Evolutionary conservation across 305 asterid genomes (phyloP), one percentile per base, ranked within the genome.

Genomic region (Fraxinus xanthoxyloides): DNA sequence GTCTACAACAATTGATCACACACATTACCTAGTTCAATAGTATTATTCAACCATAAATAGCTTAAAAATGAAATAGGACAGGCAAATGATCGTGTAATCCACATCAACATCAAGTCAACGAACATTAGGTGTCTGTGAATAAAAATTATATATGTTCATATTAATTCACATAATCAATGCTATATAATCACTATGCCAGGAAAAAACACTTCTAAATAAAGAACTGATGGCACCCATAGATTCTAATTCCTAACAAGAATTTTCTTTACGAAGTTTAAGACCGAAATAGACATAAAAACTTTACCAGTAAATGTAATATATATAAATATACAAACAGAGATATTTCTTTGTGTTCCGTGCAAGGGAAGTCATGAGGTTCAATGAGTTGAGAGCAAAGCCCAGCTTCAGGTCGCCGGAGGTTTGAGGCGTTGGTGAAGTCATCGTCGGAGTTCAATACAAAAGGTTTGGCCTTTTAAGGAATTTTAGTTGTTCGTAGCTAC

Each of bases 1-100:
- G 89, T 87, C 99, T 95, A 89, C 84, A 85, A 72, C 10, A 77
- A 82, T 30, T 54, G 35, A 34, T 40, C 72, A 59, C 73, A 59
- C 73, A 75, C 13, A n/a, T 73, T 35, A 36, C 67, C 17, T 15
- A 28, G 2, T 31, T 7, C 43, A 56, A 2, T 51, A 56, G 67
- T 56, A 56, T 21, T 19, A 19, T 17, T n/a, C 23, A 54, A 54
- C 65, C 65, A 56, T 19, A n/a, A 56, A n/a, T 56, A 46, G 35
- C 69, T 63, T 5, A 72, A 63, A 72, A 34, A 38, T 38, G 24
- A 77, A 12, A 48, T 59, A 31, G 76, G 69, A 73, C 69, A 34
- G 24, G 13, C 73, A 12, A 48, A 28, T 36, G 43, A 1, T 12
- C 56, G n/a, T 13, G n/a, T 46, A 46, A 46, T 13, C 4, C 56